Evolutionary conservation across 345 rosid genomes (phyloP).

Genomic region (Odontarrhena argentea): DNA sequence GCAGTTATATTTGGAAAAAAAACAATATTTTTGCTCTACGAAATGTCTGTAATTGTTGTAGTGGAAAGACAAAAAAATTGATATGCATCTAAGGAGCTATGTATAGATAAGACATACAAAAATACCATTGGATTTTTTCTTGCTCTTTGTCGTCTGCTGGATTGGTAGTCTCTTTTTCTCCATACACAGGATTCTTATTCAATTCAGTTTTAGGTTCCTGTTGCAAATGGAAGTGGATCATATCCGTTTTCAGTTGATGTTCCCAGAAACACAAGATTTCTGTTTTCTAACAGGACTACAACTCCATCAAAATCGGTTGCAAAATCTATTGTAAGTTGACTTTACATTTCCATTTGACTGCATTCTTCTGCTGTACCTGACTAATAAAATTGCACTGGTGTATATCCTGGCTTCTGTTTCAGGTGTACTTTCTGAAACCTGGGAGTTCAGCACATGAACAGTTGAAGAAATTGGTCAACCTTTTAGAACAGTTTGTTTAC

Average conservation of each 20-base stretch:
- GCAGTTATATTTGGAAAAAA: not conserved
- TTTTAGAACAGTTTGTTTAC: conserved; percentile 92
- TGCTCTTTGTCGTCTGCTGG: conserved; percentile 4
- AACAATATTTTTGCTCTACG: conserved; percentile 1
- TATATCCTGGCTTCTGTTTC: conserved; percentile 37
- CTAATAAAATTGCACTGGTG: conserved; percentile 36
- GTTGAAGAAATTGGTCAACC: conserved; percentile 89
- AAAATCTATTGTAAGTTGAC: conserved; percentile 75
- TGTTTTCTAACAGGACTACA: conserved; percentile 77
- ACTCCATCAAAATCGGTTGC: conserved; percentile 93
- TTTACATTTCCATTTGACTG: conserved; percentile 15
- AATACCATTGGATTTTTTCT: conserved; percentile 18
- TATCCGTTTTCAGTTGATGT: conserved; percentile 93
- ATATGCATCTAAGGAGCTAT: conserved; percentile 13
- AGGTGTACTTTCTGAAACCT: conserved; percentile 89
- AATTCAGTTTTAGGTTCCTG: conserved; percentile 75
- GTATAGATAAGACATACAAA: conserved; percentile 10
- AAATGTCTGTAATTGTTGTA: conserved; percentile 25
- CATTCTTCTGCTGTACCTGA: conserved; percentile 34
- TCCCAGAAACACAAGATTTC: conserved; percentile 91
- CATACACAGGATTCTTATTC: conserved; percentile 25
- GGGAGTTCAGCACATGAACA: conserved; percentile 71
- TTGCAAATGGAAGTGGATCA: conserved; percentile 95
- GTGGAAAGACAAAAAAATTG: conserved; percentile 1
- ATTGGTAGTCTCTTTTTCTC: conserved; percentile 21